These are phyloP conservation scores for Candida taoyuanica DNA, from an alignment of 805 yeast genomes.

Conservation along the genomic window DNA sequence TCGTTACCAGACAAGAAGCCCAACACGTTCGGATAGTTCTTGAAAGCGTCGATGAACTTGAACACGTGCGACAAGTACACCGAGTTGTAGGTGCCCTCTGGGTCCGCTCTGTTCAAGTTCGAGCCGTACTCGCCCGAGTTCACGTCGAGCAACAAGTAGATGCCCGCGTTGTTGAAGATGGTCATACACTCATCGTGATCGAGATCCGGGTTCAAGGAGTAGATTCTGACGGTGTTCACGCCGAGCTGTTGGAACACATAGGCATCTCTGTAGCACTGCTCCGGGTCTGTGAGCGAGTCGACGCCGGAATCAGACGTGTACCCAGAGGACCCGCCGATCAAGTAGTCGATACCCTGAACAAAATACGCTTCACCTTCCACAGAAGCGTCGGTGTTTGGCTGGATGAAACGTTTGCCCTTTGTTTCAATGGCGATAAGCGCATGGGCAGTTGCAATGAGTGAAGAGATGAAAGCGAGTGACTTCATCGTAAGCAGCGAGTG, in stretches of 20 bases:
- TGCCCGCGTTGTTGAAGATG: conserved; percentile 85
- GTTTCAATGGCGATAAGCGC: conserved; percentile 57
- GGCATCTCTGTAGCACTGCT: conserved; percentile 76
- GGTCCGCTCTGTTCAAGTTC: conserved; percentile 68
- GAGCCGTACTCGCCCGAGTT: conserved; percentile 68
- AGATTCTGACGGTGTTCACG: conserved; percentile 78
- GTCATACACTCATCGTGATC: conserved; percentile 92
- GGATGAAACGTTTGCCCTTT: conserved; percentile 54
- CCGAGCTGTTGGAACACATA: conserved; percentile 74
- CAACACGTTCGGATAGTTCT: conserved; percentile 73
- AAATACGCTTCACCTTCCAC: conserved; percentile 62
- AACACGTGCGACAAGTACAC: conserved; percentile 73
- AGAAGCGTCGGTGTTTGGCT: conserved; percentile 41
- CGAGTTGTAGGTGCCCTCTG: conserved; percentile 63
- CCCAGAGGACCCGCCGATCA: conserved; percentile 86
- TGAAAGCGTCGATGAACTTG: conserved; percentile 80
- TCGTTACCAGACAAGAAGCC: conserved; percentile 94
- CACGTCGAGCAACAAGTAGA: conserved; percentile 81
- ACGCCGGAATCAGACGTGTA: conserved; percentile 28
- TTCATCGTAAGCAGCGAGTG: conserved; percentile 6
- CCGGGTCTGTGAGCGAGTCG: conserved; percentile 72
- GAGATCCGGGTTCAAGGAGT: conserved; percentile 75
- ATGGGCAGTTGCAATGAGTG: conserved; percentile 2
- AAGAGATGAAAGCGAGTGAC: conserved; percentile 3
- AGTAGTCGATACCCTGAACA: conserved; percentile 85